Base-by-base conservation (phyloP, 2,329 filamentous ascomycete species). In the Alternaria arbusti region DNA sequence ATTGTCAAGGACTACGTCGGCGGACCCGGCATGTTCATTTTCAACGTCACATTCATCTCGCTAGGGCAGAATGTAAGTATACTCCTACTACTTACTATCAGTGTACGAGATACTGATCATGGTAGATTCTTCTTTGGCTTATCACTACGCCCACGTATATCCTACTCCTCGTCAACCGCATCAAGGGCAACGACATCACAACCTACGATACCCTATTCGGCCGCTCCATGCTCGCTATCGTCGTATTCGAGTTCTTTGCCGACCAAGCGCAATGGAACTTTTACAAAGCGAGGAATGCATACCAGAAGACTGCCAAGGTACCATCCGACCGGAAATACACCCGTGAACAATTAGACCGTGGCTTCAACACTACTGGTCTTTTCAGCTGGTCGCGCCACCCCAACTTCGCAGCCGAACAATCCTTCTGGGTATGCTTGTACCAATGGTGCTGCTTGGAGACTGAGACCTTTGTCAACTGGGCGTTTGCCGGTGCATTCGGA, bases 261-360 rank as follows among this genome's bases (percentile, higher is more conserved):
- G 96, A 99, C 78, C 90, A 94, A 67, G 93, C 97, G 78, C 94
- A 97, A 81, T 99, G 94, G 94, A 85, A 88, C 67, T 99, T 89
- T 82, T 94, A 99, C 78, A 82, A 82, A 15, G 94, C 94, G 52
- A 98, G 97, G 82, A 83, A 87, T 49, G 79, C 87, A 46, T 98
- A 97, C 80, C 87, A 88, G 65, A 85, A 88, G 65, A 90, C 89
- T 1, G 92, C 89, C 52, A 91, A 91, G 76, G 85, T 95, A 4
- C 88, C 92, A 1, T 79, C 82, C 6, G 79, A 80, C 22, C 93
- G 86, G 79, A 80, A 80, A 26, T 94, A 86, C 79, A 86, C 85
- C 0, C 88, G 90, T 69, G 88, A 88, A 64, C 93, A 97, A 57
- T 87, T 99, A 25, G 93, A 97, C 68, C 91, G 95, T 40, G 96